phyloP scores from a whole-genome alignment of 345 rosid genomes.

The Eucalyptus sp. region DNA sequence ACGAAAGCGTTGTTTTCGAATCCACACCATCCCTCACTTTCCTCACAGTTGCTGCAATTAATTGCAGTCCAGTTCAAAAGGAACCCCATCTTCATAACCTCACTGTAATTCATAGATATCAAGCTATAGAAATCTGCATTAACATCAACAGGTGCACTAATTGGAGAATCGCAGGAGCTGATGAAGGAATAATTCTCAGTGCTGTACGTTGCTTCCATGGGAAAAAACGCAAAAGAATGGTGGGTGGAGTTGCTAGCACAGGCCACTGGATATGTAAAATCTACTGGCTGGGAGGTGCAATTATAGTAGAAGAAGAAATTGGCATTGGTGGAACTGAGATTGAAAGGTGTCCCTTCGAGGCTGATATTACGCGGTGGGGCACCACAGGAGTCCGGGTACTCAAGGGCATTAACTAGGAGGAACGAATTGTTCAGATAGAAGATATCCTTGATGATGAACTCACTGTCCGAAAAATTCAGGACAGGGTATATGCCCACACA shows the following conservation, averaged over 20 bases:
- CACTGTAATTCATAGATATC: no score
- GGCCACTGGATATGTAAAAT: conserved; percentile 1
- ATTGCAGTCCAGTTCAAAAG: no score
- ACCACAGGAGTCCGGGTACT: background rate
- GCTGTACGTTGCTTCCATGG: background rate
- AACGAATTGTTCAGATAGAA: background rate
- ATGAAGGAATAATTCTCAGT: no score
- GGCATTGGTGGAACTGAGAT: background rate
- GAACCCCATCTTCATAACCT: no score
- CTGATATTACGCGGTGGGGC: conserved; percentile 7
- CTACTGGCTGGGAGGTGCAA: conserved; percentile 13
- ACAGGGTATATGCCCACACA: background rate
- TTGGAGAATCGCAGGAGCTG: no score
- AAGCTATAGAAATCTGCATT: no score
- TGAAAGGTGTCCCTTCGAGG: conserved; percentile 40
- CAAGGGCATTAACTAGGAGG: background rate
- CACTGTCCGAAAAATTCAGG: background rate
- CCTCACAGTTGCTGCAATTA: no score
- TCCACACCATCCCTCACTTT: no score
- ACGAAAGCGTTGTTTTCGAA: no score
- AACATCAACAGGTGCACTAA: no score
- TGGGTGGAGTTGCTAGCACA: conserved; percentile 17
- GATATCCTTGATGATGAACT: background rate
- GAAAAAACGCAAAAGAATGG: conserved; percentile 29
- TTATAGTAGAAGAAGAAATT: conserved; percentile 32